phyloP scores from a whole-genome alignment of 2,329 filamentous ascomycete genomes.

The Phoma sp. region DNA sequence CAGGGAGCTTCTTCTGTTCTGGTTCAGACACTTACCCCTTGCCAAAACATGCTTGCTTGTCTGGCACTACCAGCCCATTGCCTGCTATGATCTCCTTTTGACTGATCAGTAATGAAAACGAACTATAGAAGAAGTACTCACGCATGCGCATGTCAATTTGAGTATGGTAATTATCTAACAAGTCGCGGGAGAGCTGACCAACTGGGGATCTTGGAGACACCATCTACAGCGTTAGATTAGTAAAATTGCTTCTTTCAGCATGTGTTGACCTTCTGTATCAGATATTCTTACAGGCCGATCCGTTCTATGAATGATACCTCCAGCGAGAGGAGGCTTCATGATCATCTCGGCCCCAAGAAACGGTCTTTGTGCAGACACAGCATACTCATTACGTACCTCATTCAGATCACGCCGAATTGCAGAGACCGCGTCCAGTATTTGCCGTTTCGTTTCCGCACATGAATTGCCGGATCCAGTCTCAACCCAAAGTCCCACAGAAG shows the following conservation, averaged over 20 bases:
- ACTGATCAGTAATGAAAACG: not conserved
- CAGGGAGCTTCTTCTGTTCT: not conserved
- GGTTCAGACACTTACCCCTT: constrained; percentile 43
- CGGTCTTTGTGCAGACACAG: too few relatives aligned
- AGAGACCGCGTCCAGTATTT: constrained; percentile 44
- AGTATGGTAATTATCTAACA: too few relatives aligned
- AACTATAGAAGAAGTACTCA: too few relatives aligned
- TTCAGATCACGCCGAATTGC: constrained; percentile 42
- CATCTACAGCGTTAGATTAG: not conserved
- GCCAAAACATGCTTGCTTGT: constrained; percentile 44
- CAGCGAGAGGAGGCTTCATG: too few relatives aligned
- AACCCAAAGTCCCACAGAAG: constrained; percentile 55
- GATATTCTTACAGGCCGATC: too few relatives aligned
- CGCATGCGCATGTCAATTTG: constrained; percentile 14
- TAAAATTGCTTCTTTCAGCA: not conserved
- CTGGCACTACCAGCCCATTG: constrained; percentile 39
- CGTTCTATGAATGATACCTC: too few relatives aligned
- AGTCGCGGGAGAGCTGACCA: too few relatives aligned
- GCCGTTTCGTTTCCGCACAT: constrained; percentile 48
- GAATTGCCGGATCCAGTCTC: constrained; percentile 52
- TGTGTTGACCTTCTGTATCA: too few relatives aligned
- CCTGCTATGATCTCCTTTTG: constrained; percentile 8
- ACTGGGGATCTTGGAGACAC: too few relatives aligned
- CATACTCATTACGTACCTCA: too few relatives aligned
- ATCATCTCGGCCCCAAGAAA: too few relatives aligned